Evolutionary conservation across 768 basidiomycete species (phyloP), one percentile per base, ranked within the genome.

Genomic region (Russula vinacea): DNA sequence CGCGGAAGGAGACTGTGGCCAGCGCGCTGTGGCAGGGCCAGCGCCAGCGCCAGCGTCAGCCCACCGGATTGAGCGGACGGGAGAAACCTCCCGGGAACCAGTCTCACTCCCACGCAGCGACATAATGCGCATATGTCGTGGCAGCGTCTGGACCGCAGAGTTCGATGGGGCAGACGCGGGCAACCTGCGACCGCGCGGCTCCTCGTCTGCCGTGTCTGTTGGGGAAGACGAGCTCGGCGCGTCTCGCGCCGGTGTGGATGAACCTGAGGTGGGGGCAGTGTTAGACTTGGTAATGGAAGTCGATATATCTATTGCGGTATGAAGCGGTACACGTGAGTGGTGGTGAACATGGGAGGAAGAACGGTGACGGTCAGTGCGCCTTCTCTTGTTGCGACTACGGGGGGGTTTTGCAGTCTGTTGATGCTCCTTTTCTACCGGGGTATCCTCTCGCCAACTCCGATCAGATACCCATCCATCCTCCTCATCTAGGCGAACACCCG

Each of bases 391-490:
- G 58, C 59, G 52, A 67, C 53, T 39, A 64, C 68, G 32, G 68
- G 62, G 40, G 58, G 37, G 7, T 64, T 56, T 37, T 22, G 44
- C 13, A 3, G 32, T 13, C 2, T 42, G 57, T 33, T 32, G 45
- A 33, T 42, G 35, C 13, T 14, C 53, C 13, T 22, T 54, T 33
- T 29, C 53, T 3, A 24, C 26, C 6, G 22, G 26, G 13, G 65
- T 55, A 2, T 62, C 58, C 32, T 69, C 67, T 26, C 68, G 72
- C 26, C 71, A 70, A 61, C 79, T 80, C 26, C 71, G 75, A 54
- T 90, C 88, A 7, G 86, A 88, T 19, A 80, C 79, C 87, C 86
- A 88, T 2, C 79, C 84, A 64, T 83, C 87, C 1, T 81, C 83
- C 0, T 81, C 83, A 4, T 80, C 78, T 8, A 73, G 73, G 33